Evolutionary conservation across 805 yeast genomes (phyloP).

Genomic region (Yueomyces sp.): DNA sequence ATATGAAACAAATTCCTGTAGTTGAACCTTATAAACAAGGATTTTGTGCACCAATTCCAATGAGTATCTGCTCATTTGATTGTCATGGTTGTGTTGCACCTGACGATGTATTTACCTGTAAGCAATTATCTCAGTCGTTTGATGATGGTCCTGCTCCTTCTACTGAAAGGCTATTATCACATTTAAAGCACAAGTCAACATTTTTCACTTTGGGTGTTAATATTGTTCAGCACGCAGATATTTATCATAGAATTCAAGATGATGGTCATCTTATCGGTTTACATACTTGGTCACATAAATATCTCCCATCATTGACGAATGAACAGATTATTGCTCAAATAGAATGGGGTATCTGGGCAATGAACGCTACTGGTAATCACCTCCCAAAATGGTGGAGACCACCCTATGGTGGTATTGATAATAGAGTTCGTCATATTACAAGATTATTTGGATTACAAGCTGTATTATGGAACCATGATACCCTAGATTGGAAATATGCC

Average conservation of each 20-base stretch:
- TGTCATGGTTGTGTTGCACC: slow-evolving; percentile 64
- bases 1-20: slow-evolving; percentile 39
- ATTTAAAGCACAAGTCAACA: slow-evolving; percentile 47
- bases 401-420: slow-evolving; percentile 91
- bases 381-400: slow-evolving; percentile 92
- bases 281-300: slow-evolving; percentile 90
- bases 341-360: slow-evolving; percentile 95
- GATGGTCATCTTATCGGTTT: slow-evolving; percentile 73
- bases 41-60: slow-evolving; percentile 36
- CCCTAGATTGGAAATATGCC: slow-evolving; percentile 78
- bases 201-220: slow-evolving; percentile 81
- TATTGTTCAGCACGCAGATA: slow-evolving; percentile 62
- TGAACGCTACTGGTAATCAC: slow-evolving; percentile 85
- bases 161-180: slow-evolving; percentile 45
- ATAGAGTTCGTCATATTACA: slow-evolving; percentile 66
- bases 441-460: slow-evolving; percentile 78
- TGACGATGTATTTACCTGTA: slow-evolving; percentile 71
- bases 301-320: slow-evolving; percentile 63
- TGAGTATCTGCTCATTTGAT: slow-evolving; percentile 67
- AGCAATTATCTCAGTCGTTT: slow-evolving; percentile 68
- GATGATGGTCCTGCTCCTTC: slow-evolving; percentile 88
- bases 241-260: slow-evolving; percentile 40
- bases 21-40: slow-evolving; percentile 41
- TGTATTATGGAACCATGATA: slow-evolving; percentile 84
- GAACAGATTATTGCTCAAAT: slow-evolving; percentile 79